These are phyloP conservation scores for Microsporum audouinii DNA, from an alignment of 2,329 filamentous ascomycete species.

Conservation along the genomic window DNA sequence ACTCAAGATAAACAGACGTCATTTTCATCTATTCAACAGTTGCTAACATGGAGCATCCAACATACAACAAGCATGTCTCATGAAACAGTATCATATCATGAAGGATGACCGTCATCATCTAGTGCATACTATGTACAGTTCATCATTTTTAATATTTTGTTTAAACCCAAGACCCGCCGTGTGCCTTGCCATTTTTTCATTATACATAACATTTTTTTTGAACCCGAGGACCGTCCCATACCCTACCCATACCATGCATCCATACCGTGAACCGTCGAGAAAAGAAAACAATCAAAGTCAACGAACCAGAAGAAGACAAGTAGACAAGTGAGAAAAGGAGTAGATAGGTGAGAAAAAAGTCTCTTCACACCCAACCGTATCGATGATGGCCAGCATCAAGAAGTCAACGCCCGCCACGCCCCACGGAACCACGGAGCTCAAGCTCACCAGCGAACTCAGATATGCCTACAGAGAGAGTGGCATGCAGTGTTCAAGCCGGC, in stretches of 20 bases:
- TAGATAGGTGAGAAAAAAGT: background rate
- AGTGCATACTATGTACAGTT: background rate
- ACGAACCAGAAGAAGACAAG: background rate
- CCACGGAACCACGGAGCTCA: background rate
- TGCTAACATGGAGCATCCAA: too few relatives aligned
- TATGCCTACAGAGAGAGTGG: background rate
- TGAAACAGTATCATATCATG: too few relatives aligned
- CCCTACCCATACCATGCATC: background rate
- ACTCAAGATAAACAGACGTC: too few relatives aligned
- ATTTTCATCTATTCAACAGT: too few relatives aligned
- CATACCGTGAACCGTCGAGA: background rate
- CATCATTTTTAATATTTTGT: background rate
- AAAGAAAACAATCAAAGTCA: background rate
- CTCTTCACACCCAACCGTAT: background rate
- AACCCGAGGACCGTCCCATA: too few relatives aligned
- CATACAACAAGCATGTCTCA: background rate
- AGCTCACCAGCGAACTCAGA: background rate
- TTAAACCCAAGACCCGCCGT: background rate
- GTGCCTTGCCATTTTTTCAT: background rate
- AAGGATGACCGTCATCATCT: too few relatives aligned
- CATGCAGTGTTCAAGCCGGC: background rate
- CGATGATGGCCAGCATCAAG: background rate
- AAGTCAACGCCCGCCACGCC: background rate
- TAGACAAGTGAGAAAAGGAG: background rate
- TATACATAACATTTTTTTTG: too few relatives aligned